These are phyloP conservation scores for Russula lepida DNA, from an alignment of 768 basidiomycete species.

Conservation along the genomic window DNA sequence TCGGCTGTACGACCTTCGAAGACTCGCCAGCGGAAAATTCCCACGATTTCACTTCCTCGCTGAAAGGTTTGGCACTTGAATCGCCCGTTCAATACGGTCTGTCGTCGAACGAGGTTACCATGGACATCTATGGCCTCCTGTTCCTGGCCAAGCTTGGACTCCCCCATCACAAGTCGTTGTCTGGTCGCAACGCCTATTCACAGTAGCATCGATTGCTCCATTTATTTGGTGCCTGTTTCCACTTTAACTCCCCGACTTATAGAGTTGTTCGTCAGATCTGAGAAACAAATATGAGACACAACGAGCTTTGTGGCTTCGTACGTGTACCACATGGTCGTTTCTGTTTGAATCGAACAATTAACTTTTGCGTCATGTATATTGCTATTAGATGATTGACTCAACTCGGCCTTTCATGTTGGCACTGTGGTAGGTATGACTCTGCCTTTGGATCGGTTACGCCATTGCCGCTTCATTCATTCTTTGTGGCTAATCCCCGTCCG, in stretches of 20 bases:
- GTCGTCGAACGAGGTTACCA: neutral
- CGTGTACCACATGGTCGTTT: slow-evolving; percentile 18
- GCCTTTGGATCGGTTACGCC: slow-evolving; percentile 49
- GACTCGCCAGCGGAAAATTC: neutral
- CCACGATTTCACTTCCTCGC: neutral
- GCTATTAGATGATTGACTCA: slow-evolving; percentile 78
- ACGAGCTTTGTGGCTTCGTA: slow-evolving; percentile 64
- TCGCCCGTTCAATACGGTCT: neutral
- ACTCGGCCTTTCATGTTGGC: slow-evolving; percentile 61
- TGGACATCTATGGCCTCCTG: slow-evolving; percentile 1
- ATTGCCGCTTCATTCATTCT: slow-evolving; percentile 59
- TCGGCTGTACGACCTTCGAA: neutral
- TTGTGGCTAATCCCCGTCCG: slow-evolving; percentile 69
- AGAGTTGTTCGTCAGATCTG: slow-evolving; percentile 63
- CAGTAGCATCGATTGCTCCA: slow-evolving; percentile 5
- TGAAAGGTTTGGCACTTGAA: neutral
- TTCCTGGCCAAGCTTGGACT: slow-evolving; percentile 5
- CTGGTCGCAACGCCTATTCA: slow-evolving; percentile 3
- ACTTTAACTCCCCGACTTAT: neutral
- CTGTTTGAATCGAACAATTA: neutral
- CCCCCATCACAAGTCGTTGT: slow-evolving; percentile 1
- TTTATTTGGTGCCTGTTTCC: neutral
- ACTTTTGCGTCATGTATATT: slow-evolving; percentile 11
- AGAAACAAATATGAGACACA: slow-evolving; percentile 56
- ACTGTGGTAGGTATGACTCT: slow-evolving; percentile 86